Evolutionary conservation across 345 rosid species (phyloP).

Genomic region (Eucalyptus sp.): DNA sequence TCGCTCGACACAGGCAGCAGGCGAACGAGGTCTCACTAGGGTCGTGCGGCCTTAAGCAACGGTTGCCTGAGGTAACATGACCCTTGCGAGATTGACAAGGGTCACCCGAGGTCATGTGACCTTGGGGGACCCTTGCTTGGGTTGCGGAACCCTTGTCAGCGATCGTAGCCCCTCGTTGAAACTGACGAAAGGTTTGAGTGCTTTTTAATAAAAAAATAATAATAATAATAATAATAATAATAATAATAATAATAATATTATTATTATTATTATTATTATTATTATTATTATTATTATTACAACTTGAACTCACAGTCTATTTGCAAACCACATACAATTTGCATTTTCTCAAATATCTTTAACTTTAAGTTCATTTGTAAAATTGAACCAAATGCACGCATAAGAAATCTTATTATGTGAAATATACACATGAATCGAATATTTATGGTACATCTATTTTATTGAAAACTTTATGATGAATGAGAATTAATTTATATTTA

Average conservation of each 20-base stretch:
- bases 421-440: neutral
- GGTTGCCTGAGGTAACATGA: too few relatives aligned
- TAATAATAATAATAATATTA: too few relatives aligned
- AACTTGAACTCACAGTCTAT: too few relatives aligned
- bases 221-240: too few relatives aligned
- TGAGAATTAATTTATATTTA: neutral
- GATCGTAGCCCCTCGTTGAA: fast-evolving
- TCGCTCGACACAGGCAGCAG: fast-evolving
- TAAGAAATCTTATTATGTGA: neutral
- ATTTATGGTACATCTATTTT: neutral
- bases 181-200: fast-evolving
- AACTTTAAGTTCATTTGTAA: too few relatives aligned
- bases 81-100: fast-evolving
- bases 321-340: too few relatives aligned
- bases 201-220: too few relatives aligned
- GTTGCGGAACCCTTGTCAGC: fast-evolving
- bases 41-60: fast-evolving
- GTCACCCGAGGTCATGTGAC: fast-evolving
- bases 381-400: fast-evolving
- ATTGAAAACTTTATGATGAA: neutral
- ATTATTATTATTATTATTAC: too few relatives aligned
- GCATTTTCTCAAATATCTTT: too few relatives aligned
- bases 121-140: fast-evolving
- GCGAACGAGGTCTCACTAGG: too few relatives aligned
- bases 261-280: too few relatives aligned